Conservation (phyloP, 1,284 basidiomycete genomes). For the Sphaerobolus stellatus region DNA sequence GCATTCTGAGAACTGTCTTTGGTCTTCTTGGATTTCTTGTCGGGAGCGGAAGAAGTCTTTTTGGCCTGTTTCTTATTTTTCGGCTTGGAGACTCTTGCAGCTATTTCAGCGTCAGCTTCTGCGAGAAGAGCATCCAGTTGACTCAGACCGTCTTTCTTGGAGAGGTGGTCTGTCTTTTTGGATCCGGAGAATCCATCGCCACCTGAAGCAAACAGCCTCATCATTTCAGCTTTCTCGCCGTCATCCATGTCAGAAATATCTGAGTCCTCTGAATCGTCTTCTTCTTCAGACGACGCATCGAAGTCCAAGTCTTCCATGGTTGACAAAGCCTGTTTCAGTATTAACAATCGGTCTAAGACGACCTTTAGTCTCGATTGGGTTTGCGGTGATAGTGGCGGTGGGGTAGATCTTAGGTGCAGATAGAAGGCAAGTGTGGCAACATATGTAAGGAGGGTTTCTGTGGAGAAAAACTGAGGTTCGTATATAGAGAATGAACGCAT, state of each 20-base stretch:
- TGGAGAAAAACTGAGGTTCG: background rate
- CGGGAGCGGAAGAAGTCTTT: background rate
- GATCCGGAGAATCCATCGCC: conserved; percentile 16
- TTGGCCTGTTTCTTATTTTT: background rate
- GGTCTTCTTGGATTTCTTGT: conserved; percentile 30
- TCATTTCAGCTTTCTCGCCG: conserved; percentile 22
- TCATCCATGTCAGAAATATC: conserved; percentile 47
- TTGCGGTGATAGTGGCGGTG: too few relatives aligned
- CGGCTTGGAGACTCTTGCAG: conserved; percentile 26
- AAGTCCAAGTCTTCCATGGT: conserved; percentile 85
- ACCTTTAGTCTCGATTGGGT: conserved; percentile 64
- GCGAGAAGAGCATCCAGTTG: conserved; percentile 29
- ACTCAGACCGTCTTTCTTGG: conserved; percentile 19
- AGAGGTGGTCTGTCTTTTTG: conserved; percentile 21
- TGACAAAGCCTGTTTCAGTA: conserved; percentile 80
- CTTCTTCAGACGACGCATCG: conserved; percentile 31
- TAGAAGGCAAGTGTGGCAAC: conserved; percentile 91
- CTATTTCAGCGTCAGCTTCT: conserved; percentile 34
- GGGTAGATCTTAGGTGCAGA: conserved; percentile 77
- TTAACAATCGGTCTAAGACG: conserved; percentile 69
- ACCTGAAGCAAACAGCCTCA: background rate
- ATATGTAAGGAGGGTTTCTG: conserved; percentile 89
- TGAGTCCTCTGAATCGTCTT: conserved; percentile 17
- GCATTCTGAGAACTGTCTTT: conserved; percentile 34
- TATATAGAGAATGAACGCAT: conserved; percentile 1